Evolutionary conservation across 352 stramenopile species (phyloP).

Genomic region (Globisporangium paddicum): DNA sequence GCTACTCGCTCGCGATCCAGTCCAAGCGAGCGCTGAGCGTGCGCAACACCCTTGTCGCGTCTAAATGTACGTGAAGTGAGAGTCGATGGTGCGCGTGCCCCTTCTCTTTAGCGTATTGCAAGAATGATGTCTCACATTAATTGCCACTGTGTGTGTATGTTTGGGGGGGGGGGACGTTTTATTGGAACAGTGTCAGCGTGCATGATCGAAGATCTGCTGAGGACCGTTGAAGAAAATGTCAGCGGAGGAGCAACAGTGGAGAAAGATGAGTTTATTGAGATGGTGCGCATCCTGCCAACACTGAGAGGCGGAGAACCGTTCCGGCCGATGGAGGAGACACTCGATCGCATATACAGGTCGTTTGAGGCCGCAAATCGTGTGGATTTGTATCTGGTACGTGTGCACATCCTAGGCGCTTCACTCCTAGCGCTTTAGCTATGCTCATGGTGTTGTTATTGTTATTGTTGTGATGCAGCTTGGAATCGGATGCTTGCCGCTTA

Average conservation of each 20-base stretch:
- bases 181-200: slow-evolving; percentile 31
- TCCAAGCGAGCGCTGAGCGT: slow-evolving; percentile 63
- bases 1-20: slow-evolving; percentile 57
- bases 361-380: slow-evolving; percentile 53
- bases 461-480: slow-evolving; percentile 28
- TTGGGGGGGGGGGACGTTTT: no score
- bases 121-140: background rate
- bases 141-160: background rate
- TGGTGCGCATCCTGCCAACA: slow-evolving; percentile 50
- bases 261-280: slow-evolving; percentile 53
- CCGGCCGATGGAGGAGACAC: slow-evolving; percentile 52
- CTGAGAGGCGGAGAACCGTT: slow-evolving; percentile 57
- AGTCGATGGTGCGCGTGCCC: background rate
- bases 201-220: slow-evolving; percentile 29
- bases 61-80: slow-evolving; percentile 28
- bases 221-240: slow-evolving; percentile 29
- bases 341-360: slow-evolving; percentile 61
- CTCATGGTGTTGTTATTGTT: background rate
- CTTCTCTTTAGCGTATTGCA: no score
- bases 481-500: slow-evolving; percentile 44
- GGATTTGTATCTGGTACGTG: slow-evolving; percentile 51
- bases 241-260: slow-evolving; percentile 21
- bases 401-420: background rate
- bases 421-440: background rate
- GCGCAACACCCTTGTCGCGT: slow-evolving; percentile 66